These are phyloP conservation scores for Hypholoma sublateritium DNA, from an alignment of 768 basidiomycete species.

Conservation along the genomic window DNA sequence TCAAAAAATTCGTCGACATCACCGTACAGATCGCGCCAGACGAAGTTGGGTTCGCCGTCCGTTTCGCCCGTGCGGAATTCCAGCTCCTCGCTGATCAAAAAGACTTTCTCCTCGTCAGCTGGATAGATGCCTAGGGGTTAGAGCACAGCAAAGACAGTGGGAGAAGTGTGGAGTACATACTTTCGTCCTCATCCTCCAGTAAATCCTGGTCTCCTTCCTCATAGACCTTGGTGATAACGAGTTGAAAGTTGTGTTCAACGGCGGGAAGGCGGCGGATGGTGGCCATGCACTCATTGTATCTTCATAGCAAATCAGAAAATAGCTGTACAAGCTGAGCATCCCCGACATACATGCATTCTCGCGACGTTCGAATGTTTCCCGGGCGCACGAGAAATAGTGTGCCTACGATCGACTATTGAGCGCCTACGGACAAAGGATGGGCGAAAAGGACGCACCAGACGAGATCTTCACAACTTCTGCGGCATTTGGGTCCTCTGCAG, in stretches of 20 bases:
- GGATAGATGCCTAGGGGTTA: background rate
- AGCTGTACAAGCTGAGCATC: no score
- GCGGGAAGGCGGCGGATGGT: conserved; percentile 85
- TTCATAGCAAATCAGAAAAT: conserved; percentile 29
- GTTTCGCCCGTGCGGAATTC: conserved; percentile 77
- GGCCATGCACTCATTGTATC: conserved; percentile 94
- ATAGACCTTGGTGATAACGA: conserved; percentile 95
- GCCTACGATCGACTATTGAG: conserved; percentile 32
- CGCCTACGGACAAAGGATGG: background rate
- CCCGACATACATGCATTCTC: conserved; percentile 93
- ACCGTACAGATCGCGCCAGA: conserved; percentile 91
- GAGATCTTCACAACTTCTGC: conserved; percentile 95
- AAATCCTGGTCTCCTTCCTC: conserved; percentile 97
- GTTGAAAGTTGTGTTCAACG: conserved; percentile 79
- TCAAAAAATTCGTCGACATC: conserved; percentile 94
- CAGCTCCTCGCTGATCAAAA: conserved; percentile 88
- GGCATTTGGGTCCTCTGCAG: conserved; percentile 87
- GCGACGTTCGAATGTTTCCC: conserved; percentile 84
- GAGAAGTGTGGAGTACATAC: conserved; percentile 36
- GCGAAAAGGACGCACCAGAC: conserved; percentile 42
- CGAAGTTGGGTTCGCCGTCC: conserved; percentile 77
- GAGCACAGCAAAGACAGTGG: background rate
- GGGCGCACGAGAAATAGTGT: conserved; percentile 90
- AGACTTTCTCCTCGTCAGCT: conserved; percentile 95
- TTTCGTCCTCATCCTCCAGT: conserved; percentile 91